Base-by-base conservation (phyloP, 495 filamentous ascomycete genomes). In the Neurospora sp. region DNA sequence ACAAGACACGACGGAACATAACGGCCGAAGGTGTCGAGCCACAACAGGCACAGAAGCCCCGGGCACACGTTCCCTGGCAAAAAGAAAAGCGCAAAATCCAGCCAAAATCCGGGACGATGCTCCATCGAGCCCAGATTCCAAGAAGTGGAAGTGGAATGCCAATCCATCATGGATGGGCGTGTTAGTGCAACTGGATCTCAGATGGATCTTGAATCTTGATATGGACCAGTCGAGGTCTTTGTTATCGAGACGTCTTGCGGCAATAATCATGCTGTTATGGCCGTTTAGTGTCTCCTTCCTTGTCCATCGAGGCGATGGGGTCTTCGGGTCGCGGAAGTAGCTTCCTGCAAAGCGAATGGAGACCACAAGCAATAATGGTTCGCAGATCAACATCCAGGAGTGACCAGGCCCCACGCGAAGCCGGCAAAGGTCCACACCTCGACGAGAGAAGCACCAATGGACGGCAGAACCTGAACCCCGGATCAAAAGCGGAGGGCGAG, bases 391-490 rank as follows among this genome's bases (percentile, higher is more conserved):
- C 48, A 59, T 27, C 45, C 45, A 27, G 45, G 48, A 61, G 22
- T 27, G 20, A 27, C 20, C 20, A 14, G 48, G 20, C 27, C 45
- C 48, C 48, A 59, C 48, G 44, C 44, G 44, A 61, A 61, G 48
- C 48, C 48, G 48, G 48, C 48, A 61, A 31, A 31, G 22, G 48
- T 31, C 48, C 48, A 59, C 48, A 61, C 12, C 22, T 61, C 48
- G 22, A 61, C 22, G 48, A 16, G 48, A 8, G 8, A 16, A 59
- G 22, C 27, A 61, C 45, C 45, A 53, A 53, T 53, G 59, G 73
- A 17, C 72, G 74, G 71, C 76, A 77, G 78, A 78, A 78, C 76
- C 77, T 77, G 68, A 77, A 74, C 76, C 76, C 75, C 76, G 76
- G 76, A 78, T 75, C 71, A 71, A 70, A 72, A 65, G 45, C 6